Conservation (phyloP, 2,329 filamentous ascomycete genomes). For the Alternaria dauci region DNA sequence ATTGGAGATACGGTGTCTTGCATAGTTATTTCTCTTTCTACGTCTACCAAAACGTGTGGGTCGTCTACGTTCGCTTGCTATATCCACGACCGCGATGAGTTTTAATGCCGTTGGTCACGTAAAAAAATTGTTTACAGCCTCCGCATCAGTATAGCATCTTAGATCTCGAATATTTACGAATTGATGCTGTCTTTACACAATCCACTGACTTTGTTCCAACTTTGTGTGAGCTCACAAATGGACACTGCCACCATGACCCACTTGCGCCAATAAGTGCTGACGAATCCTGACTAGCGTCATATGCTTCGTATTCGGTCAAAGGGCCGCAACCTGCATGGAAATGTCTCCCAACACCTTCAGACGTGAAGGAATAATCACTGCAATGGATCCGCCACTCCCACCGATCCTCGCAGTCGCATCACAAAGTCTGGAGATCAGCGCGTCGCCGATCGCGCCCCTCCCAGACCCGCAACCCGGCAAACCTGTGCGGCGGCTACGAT, state of each 20-base stretch:
- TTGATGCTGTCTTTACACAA: background rate
- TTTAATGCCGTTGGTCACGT: constrained; percentile 21
- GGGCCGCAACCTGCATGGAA: background rate
- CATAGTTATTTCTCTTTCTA: constrained; percentile 9
- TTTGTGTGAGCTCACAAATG: background rate
- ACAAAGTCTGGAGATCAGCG: constrained; percentile 3
- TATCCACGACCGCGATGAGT: constrained; percentile 28
- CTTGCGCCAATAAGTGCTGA: background rate
- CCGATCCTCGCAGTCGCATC: background rate
- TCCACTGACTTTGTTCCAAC: background rate
- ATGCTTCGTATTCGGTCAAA: background rate
- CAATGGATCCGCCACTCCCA: background rate
- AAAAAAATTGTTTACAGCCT: constrained; percentile 18
- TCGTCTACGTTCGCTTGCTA: constrained; percentile 4
- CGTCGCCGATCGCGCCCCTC: constrained; percentile 10
- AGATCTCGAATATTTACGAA: constrained; percentile 1
- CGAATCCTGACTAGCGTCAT: background rate
- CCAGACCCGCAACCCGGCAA: constrained; percentile 4
- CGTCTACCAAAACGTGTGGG: constrained; percentile 9
- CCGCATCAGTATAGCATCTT: constrained; percentile 10
- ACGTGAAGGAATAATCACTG: background rate
- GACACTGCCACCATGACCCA: background rate
- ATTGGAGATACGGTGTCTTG: constrained; percentile 24
- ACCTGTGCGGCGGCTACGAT: constrained; percentile 7
- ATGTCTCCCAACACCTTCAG: background rate